Evolutionary conservation across 768 basidiomycete genomes (phyloP).

Genomic region (Kwoniella bestiolae): DNA sequence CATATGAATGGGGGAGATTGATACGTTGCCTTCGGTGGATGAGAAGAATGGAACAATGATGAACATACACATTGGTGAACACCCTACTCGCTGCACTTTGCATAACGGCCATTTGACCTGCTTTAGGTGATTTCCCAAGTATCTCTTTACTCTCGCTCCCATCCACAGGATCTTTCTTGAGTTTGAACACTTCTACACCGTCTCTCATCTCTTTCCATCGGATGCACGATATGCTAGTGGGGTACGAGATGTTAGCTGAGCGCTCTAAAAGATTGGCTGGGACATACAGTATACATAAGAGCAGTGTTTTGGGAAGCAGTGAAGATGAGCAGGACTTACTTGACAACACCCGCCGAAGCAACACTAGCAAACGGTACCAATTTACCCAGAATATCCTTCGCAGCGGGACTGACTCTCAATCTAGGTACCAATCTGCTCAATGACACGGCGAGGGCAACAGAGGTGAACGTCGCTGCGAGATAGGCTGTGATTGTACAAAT

Average conservation of each 20-base stretch:
- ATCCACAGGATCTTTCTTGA: slow-evolving; percentile 36
- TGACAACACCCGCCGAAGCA: slow-evolving; percentile 59
- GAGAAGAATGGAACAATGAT: not conserved
- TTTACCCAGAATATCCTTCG: slow-evolving; percentile 47
- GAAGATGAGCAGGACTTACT: slow-evolving; percentile 44
- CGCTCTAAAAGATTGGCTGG: no score
- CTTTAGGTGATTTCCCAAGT: slow-evolving; percentile 57
- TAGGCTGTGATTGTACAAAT: slow-evolving; percentile 49
- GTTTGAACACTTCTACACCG: slow-evolving; percentile 54
- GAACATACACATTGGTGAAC: slow-evolving; percentile 57
- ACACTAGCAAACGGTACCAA: slow-evolving; percentile 59
- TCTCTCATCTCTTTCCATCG: slow-evolving; percentile 61
- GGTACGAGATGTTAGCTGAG: no score
- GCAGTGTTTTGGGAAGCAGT: no score
- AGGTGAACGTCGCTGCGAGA: slow-evolving; percentile 57
- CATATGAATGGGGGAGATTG: no score
- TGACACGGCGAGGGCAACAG: slow-evolving; percentile 58
- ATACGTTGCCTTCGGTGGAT: no score
- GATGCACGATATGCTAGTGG: slow-evolving; percentile 55
- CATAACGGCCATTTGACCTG: slow-evolving; percentile 58
- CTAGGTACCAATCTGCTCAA: slow-evolving; percentile 58
- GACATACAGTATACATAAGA: no score
- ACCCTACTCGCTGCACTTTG: slow-evolving; percentile 59
- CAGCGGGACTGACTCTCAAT: slow-evolving; percentile 37
- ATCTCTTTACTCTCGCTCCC: slow-evolving; percentile 46